phyloP scores from a whole-genome alignment of 148 eudicot species.

The Diospyros lotus region DNA sequence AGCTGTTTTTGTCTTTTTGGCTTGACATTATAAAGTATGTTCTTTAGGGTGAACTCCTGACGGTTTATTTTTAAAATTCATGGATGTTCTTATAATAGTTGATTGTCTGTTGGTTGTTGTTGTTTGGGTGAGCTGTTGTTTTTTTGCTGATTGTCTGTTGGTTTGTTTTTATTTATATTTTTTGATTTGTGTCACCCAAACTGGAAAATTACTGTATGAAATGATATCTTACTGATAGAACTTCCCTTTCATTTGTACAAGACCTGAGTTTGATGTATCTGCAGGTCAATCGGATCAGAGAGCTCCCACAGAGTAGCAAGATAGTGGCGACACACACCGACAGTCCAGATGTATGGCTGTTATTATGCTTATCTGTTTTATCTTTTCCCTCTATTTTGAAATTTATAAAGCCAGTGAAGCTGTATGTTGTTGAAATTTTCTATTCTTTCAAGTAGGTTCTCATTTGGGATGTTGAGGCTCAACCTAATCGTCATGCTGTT shows the following conservation, averaged over 20 bases:
- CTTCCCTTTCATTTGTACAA: background rate
- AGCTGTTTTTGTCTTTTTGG: too few species aligned
- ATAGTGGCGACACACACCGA: slow-evolving; percentile 98
- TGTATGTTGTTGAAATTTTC: slow-evolving; percentile 9
- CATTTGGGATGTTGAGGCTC: slow-evolving; percentile 93
- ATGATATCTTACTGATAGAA: background rate
- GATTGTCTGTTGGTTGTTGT: too few species aligned
- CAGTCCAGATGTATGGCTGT: slow-evolving; percentile 71
- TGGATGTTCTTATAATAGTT: too few species aligned
- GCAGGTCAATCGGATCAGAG: slow-evolving; percentile 95
- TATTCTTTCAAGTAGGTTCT: slow-evolving; percentile 46
- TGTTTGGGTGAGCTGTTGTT: too few species aligned
- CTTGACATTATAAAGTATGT: too few species aligned
- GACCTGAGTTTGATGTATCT: slow-evolving; percentile 5
- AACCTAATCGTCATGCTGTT: slow-evolving; percentile 82
- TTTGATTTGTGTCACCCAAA: background rate
- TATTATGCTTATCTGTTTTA: background rate
- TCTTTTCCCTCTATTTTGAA: background rate
- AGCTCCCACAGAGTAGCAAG: slow-evolving; percentile 87
- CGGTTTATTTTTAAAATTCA: too few species aligned
- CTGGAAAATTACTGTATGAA: background rate
- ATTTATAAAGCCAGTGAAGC: background rate
- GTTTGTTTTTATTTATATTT: background rate
- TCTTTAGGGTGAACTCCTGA: too few species aligned
- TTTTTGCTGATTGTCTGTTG: too few species aligned